Conservation (phyloP, 108 stramenopile species). For the Nitzschia sp. region DNA sequence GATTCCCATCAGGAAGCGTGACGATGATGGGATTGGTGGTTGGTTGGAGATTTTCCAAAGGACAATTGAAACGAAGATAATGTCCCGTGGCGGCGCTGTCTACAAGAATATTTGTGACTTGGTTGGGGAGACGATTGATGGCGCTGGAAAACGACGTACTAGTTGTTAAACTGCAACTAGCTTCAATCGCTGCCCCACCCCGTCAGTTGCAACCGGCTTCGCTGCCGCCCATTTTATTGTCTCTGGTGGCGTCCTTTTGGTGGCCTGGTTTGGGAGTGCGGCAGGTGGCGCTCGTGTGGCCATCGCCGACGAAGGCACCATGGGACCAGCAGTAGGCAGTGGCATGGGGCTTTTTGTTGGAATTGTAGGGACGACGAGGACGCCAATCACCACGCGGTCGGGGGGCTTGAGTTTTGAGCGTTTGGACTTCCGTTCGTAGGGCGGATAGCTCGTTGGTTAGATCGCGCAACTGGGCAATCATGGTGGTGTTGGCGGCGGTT, state of each 20-base stretch:
- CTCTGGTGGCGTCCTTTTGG: slow-evolving; percentile 3
- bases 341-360: no score
- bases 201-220: background rate
- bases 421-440: no score
- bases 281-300: no score
- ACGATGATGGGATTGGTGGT: background rate
- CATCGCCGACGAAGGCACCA: background rate
- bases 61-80: background rate
- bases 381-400: no score
- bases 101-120: background rate
- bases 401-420: no score
- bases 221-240: background rate
- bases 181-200: background rate
- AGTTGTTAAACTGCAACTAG: background rate
- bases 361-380: no score
- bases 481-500: background rate
- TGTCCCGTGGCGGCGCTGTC: background rate
- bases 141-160: background rate
- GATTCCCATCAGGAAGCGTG: background rate
- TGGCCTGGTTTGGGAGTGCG: background rate
- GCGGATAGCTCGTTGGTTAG: background rate
- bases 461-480: background rate
- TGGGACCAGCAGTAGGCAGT: no score
- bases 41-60: background rate
- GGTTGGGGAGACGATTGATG: background rate